phyloP scores from a whole-genome alignment of 2,329 filamentous ascomycete genomes.

The Salinomyces thailandicus region DNA sequence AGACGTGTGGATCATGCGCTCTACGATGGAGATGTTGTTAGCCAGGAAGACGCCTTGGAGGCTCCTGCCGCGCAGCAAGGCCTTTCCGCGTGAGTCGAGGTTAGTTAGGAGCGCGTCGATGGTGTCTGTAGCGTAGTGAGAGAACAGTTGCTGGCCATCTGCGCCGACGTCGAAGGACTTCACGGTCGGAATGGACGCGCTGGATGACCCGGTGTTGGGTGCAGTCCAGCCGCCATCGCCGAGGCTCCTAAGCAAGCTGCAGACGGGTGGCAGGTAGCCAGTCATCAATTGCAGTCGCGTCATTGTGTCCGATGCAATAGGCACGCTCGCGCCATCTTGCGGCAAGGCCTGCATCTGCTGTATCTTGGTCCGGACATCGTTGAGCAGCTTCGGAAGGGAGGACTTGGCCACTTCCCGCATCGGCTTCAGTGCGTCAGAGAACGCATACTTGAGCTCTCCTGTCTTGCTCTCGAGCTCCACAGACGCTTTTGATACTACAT shows the following conservation, averaged over 20 bases:
- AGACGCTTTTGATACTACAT: conserved; percentile 72
- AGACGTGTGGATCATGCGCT: conserved; percentile 72
- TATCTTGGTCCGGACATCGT: conserved; percentile 67
- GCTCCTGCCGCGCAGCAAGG: conserved; percentile 65
- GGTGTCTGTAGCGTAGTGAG: conserved; percentile 80
- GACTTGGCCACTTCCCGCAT: conserved; percentile 84
- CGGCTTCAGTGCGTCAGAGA: conserved; percentile 78
- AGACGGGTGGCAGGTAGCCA: conserved; percentile 72
- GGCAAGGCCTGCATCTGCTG: conserved; percentile 58
- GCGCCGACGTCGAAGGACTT: conserved; percentile 78
- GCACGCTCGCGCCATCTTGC: conserved; percentile 64
- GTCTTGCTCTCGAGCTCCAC: conserved; percentile 71
- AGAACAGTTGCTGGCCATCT: conserved; percentile 78
- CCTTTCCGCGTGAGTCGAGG: conserved; percentile 63
- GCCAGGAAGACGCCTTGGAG: conserved; percentile 80
- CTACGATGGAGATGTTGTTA: conserved; percentile 75
- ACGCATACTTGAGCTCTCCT: conserved; percentile 70
- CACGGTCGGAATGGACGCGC: conserved; percentile 57
- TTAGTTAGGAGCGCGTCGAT: conserved; percentile 69
- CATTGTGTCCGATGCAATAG: conserved; percentile 76
- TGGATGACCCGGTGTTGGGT: conserved; percentile 44
- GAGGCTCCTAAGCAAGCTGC: conserved; percentile 81
- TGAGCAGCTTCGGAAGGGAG: conserved; percentile 71
- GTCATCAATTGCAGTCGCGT: conserved; percentile 77
- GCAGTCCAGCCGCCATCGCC: conserved; percentile 82